Conservation (phyloP, 2,329 filamentous ascomycete genomes). For the Cryphonectria naterciae region DNA sequence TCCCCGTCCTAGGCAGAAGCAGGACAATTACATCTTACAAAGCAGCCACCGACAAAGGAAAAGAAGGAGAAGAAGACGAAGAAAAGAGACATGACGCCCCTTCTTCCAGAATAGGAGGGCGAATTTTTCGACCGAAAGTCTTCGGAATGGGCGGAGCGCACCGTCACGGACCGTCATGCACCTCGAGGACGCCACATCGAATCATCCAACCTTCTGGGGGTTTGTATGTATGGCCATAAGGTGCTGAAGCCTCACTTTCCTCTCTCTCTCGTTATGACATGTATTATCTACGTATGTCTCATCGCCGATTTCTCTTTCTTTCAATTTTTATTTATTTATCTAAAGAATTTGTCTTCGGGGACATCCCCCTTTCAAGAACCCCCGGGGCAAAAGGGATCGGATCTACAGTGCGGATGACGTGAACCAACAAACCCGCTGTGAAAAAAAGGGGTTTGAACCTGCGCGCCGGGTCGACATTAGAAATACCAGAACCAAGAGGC, state of each 20-base stretch:
- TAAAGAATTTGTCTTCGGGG: too few relatives aligned
- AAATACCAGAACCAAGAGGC: too few relatives aligned
- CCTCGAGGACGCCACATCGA: background rate
- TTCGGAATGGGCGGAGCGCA: constrained; percentile 7
- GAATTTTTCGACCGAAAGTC: background rate
- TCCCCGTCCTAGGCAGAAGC: background rate
- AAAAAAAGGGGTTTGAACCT: too few relatives aligned
- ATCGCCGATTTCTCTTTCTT: background rate
- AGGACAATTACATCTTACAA: background rate
- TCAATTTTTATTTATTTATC: too few relatives aligned
- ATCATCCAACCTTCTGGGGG: background rate
- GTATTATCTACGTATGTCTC: background rate
- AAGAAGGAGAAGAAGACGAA: too few relatives aligned
- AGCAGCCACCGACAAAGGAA: too few relatives aligned
- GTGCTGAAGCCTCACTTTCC: background rate
- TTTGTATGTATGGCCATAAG: background rate
- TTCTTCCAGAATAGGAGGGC: background rate
- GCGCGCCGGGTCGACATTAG: too few relatives aligned
- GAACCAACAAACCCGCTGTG: too few relatives aligned
- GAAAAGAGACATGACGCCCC: background rate
- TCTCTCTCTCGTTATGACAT: background rate
- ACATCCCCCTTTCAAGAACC: background rate
- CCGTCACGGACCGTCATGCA: background rate
- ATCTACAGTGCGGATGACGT: background rate
- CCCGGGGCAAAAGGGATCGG: background rate